Base-by-base conservation (phyloP, 345 rosid genomes). In the Moringa oleifera region DNA sequence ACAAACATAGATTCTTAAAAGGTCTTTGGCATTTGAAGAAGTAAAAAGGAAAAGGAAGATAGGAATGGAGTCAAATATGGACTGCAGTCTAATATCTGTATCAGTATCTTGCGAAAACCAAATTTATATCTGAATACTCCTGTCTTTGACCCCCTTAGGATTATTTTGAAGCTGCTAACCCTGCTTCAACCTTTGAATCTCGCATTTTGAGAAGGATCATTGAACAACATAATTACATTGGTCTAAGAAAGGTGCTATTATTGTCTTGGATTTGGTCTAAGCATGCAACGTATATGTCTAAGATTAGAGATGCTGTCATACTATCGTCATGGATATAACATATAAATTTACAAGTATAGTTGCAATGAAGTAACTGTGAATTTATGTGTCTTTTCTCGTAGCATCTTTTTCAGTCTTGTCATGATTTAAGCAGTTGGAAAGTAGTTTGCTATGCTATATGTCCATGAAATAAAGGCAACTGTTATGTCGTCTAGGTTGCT, bases 401-500 rank as follows among this genome's bases (percentile, higher is more conserved):
- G 12, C 17, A 41, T 41, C 17, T 41, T 28, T 28, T 28, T 28
- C 8, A 28, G 33, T 28, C 8, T 28, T 28, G 33, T 28, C 33
- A 28, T 8, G 33, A 28, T 28, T 28, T 28, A 28, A 28, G 8
- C 8, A 8, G 33, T 8, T 28, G 33, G 33, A 28, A 8, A 28
- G 3, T 28, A 28, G 8, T 28, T 28, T 28, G 33, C 5, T 8
- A 28, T 41, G 17, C 17, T 41, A 4, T 41, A 41, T 41, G 1
- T 41, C 12, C 47, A 41, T 7, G 6, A 4, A 41, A 11, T 41
- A 16, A 41, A 41, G 12, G 47, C 2, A 77, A 50, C 67, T 13
- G 57, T 57, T 18, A 28, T 57, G 25, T 57, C 61, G 61, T 68
- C 28, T 70, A 94, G 99, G 83, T 81, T 68, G 68, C 80, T 73